Percentiles rank a stretch among this genome's conserved stretches.
Evolutionary conservation across 2,329 filamentous ascomycete genomes (phyloP).

Genomic region (Trichoderma sp.): DNA sequence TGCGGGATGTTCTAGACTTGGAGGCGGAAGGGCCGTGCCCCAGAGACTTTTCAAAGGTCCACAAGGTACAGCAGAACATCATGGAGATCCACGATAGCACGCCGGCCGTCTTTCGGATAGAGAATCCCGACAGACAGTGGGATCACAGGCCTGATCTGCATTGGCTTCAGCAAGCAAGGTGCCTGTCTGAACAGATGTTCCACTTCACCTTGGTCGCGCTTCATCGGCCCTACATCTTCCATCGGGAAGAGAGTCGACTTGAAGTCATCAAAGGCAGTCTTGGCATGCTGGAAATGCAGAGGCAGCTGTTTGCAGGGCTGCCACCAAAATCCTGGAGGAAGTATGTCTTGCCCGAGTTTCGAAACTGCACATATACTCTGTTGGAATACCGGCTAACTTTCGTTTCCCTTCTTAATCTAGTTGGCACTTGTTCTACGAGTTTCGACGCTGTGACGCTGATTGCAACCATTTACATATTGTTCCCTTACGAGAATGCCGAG

Average conservation of each 20-base stretch:
- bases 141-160: slow-evolving; percentile 54
- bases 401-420: slow-evolving; percentile 26
- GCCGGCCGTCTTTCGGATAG: slow-evolving; percentile 55
- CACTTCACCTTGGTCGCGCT: slow-evolving; percentile 60
- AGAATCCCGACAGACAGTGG: slow-evolving; percentile 59
- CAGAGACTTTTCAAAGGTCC: slow-evolving; percentile 55
- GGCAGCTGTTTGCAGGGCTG: slow-evolving; percentile 50
- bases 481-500: slow-evolving; percentile 56
- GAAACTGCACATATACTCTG: background rate
- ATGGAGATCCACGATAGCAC: slow-evolving; percentile 49
- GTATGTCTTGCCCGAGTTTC: slow-evolving; percentile 27
- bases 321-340: slow-evolving; percentile 52
- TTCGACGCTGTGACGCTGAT: slow-evolving; percentile 65
- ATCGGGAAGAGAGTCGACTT: slow-evolving; percentile 52
- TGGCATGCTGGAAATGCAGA: slow-evolving; percentile 57
- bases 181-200: slow-evolving; percentile 49
- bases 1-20: slow-evolving; percentile 56
- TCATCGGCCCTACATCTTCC: slow-evolving; percentile 64
- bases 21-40: slow-evolving; percentile 58
- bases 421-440: slow-evolving; percentile 62
- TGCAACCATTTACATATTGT: slow-evolving; percentile 62
- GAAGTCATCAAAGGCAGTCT: slow-evolving; percentile 59
- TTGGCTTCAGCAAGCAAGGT: slow-evolving; percentile 53
- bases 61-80: slow-evolving; percentile 54
- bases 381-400: background rate